Percentiles rank a stretch among this genome's conserved stretches.
phyloP scores from a whole-genome alignment of 768 basidiomycete genomes.

The Lentinula boryana region DNA sequence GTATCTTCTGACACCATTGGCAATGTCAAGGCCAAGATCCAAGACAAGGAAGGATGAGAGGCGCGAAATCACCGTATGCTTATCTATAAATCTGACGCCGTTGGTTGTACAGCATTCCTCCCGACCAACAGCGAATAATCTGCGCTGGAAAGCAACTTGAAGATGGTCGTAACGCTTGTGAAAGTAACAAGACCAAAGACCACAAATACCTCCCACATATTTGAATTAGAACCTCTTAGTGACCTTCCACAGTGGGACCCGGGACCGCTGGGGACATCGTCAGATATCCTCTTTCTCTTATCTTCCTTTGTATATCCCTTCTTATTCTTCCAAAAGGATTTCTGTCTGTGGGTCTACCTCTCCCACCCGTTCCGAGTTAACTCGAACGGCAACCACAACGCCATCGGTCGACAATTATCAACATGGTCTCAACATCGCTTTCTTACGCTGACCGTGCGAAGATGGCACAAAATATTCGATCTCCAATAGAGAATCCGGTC shows the following conservation, averaged over 20 bases:
- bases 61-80: no score
- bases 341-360: not conserved
- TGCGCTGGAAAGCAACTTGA: no score
- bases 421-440: not conserved
- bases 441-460: conserved; percentile 5
- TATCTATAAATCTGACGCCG: no score
- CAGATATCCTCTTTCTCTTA: not conserved
- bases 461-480: conserved; percentile 6
- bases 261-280: not conserved
- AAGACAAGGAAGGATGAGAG: no score
- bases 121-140: no score
- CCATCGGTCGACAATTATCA: not conserved
- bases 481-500: conserved; percentile 3
- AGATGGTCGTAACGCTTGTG: not conserved
- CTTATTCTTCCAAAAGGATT: not conserved
- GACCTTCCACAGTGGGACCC: not conserved
- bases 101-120: no score
- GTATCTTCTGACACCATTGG: no score
- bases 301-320: not conserved
- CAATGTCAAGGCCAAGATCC: no score
- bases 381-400: not conserved
- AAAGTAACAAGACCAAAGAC: not conserved
- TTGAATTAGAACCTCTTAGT: not conserved
- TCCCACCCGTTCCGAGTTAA: not conserved
- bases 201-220: not conserved